Evolutionary conservation across 306 rosid genomes (phyloP).

Genomic region (Citrullus colocynthis): DNA sequence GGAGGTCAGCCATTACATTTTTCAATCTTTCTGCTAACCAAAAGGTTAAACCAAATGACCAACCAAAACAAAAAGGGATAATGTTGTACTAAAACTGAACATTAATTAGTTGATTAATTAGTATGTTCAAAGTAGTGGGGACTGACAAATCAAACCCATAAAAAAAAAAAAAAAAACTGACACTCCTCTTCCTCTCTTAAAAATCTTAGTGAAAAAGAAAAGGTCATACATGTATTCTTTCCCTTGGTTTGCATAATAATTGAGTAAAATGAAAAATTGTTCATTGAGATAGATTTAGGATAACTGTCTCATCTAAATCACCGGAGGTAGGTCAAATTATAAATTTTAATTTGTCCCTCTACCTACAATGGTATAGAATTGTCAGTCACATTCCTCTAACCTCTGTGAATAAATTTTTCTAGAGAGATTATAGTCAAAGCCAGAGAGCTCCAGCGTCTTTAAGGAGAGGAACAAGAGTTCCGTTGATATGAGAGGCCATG

Average conservation of each 20-base stretch:
- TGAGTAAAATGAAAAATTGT: neutral
- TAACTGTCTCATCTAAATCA: too few species aligned
- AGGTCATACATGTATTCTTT: neutral
- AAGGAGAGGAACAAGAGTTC: conserved; percentile 9
- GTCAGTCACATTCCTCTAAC: neutral
- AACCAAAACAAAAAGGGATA: neutral
- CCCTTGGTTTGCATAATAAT: neutral
- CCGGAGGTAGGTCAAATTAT: too few species aligned
- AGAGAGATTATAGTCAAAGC: neutral
- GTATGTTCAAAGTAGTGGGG: conserved; percentile 1
- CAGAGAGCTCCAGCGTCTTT: conserved; percentile 9
- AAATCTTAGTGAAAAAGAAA: neutral
- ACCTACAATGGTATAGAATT: too few species aligned
- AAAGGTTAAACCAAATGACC: neutral
- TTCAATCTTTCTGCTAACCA: neutral
- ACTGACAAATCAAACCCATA: neutral
- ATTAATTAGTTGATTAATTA: neutral
- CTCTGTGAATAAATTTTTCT: too few species aligned
- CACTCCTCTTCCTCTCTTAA: neutral
- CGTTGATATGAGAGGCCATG: conserved; percentile 8
- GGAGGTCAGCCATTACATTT: neutral
- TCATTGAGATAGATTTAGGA: neutral
- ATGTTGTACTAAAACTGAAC: neutral
- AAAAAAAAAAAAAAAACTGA: neutral
- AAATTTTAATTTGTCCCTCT: too few species aligned